phyloP scores from a whole-genome alignment of 768 basidiomycete genomes.

The Mycena olivaceomarginata region DNA sequence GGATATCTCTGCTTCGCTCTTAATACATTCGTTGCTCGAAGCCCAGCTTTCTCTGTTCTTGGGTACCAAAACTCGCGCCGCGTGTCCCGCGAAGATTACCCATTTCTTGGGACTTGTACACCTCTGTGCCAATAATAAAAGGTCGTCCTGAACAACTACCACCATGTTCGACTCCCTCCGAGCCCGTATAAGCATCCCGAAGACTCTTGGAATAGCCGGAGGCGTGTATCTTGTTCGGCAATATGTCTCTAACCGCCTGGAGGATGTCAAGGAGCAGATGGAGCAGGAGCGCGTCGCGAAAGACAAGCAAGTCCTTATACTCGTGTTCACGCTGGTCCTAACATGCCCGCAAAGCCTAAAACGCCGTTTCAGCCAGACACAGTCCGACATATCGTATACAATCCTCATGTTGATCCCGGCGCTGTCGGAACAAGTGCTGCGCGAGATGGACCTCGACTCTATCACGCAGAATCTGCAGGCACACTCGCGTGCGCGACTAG shows the following conservation, averaged over 20 bases:
- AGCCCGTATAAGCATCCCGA: slow-evolving; percentile 38
- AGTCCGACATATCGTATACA: slow-evolving; percentile 87
- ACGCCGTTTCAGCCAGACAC: slow-evolving; percentile 84
- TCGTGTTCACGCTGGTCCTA: slow-evolving; percentile 10
- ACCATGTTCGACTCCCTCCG: slow-evolving; percentile 42
- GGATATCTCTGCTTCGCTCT: not conserved
- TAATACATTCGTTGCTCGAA: not conserved
- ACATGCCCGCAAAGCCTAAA: slow-evolving; percentile 70
- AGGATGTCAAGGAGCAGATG: slow-evolving; percentile 79
- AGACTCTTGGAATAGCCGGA: slow-evolving; percentile 55
- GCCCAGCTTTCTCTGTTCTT: not conserved
- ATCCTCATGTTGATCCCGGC: slow-evolving; percentile 73
- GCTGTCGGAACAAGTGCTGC: slow-evolving; percentile 70
- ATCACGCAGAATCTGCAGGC: slow-evolving; percentile 69
- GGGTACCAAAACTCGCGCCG: not conserved
- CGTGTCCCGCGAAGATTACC: not conserved
- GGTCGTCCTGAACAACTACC: not conserved
- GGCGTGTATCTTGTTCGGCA: slow-evolving; percentile 77
- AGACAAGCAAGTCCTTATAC: slow-evolving; percentile 75
- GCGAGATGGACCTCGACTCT: slow-evolving; percentile 80
- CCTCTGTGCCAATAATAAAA: not conserved
- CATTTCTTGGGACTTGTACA: not conserved
- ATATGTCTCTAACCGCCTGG: slow-evolving; percentile 78
- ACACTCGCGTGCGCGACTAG: slow-evolving; percentile 37
- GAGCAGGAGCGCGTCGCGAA: slow-evolving; percentile 77